Evolutionary conservation across 495 filamentous ascomycete genomes (phyloP).

Genomic region (Parachaetomium inaequale): DNA sequence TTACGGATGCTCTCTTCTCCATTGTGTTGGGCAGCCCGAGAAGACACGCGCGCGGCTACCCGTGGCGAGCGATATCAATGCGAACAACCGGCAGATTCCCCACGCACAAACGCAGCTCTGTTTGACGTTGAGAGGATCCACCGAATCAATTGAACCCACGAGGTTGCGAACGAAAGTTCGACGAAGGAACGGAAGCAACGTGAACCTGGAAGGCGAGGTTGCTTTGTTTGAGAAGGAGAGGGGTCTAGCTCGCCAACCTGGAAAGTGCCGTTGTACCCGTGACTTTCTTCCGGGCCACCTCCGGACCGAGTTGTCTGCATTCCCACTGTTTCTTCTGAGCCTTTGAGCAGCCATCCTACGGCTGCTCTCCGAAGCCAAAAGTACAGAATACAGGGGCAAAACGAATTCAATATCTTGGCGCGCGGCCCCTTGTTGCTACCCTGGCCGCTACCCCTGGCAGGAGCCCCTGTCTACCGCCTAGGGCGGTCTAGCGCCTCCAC

Average conservation of each 20-base stretch:
- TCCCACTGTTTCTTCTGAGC: neutral
- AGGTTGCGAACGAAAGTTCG: neutral
- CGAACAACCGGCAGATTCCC: neutral
- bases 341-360: neutral
- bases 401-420: neutral
- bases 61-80: neutral
- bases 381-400: neutral
- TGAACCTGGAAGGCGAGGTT: neutral
- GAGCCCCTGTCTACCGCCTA: conserved; percentile 24
- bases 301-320: neutral
- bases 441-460: conserved; percentile 26
- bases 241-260: neutral
- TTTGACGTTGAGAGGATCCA: neutral
- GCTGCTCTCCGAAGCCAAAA: neutral
- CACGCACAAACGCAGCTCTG: neutral
- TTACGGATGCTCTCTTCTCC: neutral
- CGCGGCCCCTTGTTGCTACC: conserved; percentile 4
- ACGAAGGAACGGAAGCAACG: neutral
- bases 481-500: conserved; percentile 24
- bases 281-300: neutral
- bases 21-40: neutral
- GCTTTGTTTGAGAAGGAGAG: neutral
- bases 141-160: neutral
- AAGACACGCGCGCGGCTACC: neutral
- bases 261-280: neutral